Evolutionary conservation across 495 filamentous ascomycete species (phyloP).

Genomic region (Neurospora sp.): DNA sequence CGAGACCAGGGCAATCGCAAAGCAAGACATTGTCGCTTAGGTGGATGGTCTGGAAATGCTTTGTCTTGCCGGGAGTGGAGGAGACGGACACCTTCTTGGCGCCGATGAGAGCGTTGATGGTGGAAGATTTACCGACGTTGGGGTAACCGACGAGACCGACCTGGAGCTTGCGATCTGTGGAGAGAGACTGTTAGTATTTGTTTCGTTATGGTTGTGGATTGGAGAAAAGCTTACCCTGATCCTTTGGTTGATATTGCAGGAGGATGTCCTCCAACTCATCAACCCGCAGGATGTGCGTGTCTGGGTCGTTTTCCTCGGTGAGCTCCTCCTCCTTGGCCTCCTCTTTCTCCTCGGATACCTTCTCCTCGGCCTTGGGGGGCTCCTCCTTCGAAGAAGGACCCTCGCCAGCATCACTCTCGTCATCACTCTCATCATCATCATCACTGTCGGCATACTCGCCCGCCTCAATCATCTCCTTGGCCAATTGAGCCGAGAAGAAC

Average conservation of each 20-base stretch:
- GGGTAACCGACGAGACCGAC: slow-evolving; percentile 97
- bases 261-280: slow-evolving; percentile 90
- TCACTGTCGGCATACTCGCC: slow-evolving; percentile 36
- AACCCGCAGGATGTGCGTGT: slow-evolving; percentile 77
- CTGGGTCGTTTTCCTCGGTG: slow-evolving; percentile 36
- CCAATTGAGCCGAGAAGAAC: slow-evolving; percentile 91
- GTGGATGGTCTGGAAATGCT: slow-evolving; percentile 98
- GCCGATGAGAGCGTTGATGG: slow-evolving; percentile 95
- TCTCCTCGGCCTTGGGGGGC: slow-evolving; percentile 25
- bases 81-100: slow-evolving; percentile 98
- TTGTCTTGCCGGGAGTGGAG: slow-evolving; percentile 94
- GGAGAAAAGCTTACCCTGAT: slow-evolving; percentile 28
- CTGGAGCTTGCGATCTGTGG: slow-evolving; percentile 55
- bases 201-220: neutral
- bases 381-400: slow-evolving; percentile 8
- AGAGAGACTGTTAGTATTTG: neutral
- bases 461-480: slow-evolving; percentile 78
- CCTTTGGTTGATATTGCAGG: slow-evolving; percentile 58
- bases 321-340: slow-evolving; percentile 22
- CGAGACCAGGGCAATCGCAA: slow-evolving; percentile 97
- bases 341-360: slow-evolving; percentile 33
- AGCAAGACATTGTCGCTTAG: slow-evolving; percentile 79
- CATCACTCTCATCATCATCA: slow-evolving; percentile 22
- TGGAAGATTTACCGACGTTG: slow-evolving; percentile 98
- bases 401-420: slow-evolving; percentile 22